Conservation (phyloP, 768 basidiomycete genomes). For the Pleurotus eryngii region DNA sequence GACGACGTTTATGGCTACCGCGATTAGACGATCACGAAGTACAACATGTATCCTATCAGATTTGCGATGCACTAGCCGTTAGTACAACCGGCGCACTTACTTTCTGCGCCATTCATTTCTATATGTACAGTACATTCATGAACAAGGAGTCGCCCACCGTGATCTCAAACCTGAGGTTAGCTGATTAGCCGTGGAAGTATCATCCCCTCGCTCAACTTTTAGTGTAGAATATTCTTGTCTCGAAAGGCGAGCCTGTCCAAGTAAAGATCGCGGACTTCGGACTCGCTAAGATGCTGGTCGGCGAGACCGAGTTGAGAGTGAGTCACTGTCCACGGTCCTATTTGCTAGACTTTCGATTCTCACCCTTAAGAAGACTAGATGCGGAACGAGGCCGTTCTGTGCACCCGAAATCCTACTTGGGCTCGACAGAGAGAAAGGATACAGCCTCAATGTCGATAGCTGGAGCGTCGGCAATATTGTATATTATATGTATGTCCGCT, state of each 20-base stretch:
- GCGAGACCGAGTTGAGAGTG: conserved; percentile 72
- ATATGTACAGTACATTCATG: conserved; percentile 56
- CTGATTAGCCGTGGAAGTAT: conserved; percentile 10
- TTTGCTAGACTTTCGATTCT: background rate
- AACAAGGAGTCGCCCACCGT: conserved; percentile 83
- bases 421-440: conserved; percentile 55
- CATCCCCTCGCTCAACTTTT: background rate
- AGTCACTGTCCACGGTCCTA: conserved; percentile 16
- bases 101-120: background rate
- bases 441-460: conserved; percentile 87
- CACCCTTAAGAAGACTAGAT: conserved; percentile 68
- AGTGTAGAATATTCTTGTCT: conserved; percentile 77
- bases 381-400: conserved; percentile 92
- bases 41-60: conserved; percentile 72
- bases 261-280: conserved; percentile 97
- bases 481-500: conserved; percentile 70
- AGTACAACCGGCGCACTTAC: conserved; percentile 18
- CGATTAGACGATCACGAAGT: conserved; percentile 49
- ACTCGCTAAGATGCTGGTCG: conserved; percentile 84
- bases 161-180: conserved; percentile 86
- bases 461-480: conserved; percentile 97
- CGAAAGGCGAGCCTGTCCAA: conserved; percentile 57
- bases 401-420: conserved; percentile 88
- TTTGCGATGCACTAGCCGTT: conserved; percentile 77
- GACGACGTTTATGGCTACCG: background rate